Percentiles rank a stretch among this genome's conserved stretches.
Evolutionary conservation across 148 eudicot species (phyloP).

Genomic region (Vaccinium corymbosum): DNA sequence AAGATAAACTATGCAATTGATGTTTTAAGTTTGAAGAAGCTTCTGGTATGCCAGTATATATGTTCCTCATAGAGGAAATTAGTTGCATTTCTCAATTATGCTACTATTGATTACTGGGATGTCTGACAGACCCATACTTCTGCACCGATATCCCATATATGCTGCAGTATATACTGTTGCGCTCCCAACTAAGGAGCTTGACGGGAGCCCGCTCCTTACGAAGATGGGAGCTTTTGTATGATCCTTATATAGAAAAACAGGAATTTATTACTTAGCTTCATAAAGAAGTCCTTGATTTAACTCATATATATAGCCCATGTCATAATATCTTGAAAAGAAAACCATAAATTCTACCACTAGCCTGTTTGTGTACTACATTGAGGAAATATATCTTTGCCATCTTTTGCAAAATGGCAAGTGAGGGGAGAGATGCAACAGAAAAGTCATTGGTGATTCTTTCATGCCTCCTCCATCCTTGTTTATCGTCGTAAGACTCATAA

Average conservation of each 20-base stretch:
- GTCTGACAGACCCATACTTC: neutral
- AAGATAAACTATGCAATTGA: neutral
- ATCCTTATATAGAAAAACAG: no score
- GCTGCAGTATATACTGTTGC: no score
- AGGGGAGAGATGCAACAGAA: neutral
- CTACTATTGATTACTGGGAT: neutral
- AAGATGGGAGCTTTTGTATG: no score
- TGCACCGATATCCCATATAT: no score
- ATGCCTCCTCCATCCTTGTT: neutral
- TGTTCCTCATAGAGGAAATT: neutral
- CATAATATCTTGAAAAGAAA: no score
- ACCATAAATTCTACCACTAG: no score
- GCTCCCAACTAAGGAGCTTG: no score
- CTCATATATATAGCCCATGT: no score
- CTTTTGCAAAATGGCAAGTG: neutral
- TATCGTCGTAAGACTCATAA: neutral
- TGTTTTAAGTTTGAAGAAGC: neutral
- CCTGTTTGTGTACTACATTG: neutral
- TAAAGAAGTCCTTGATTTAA: no score
- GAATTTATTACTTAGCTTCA: no score
- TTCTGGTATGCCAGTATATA: neutral
- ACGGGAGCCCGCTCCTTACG: no score
- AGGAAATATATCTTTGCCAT: neutral
- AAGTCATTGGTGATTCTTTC: neutral
- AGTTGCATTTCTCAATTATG: neutral